Evolutionary conservation across 2,329 filamentous ascomycete species (phyloP), one percentile per base, ranked within the genome.

Genomic region (Podosphaera aphanis): DNA sequence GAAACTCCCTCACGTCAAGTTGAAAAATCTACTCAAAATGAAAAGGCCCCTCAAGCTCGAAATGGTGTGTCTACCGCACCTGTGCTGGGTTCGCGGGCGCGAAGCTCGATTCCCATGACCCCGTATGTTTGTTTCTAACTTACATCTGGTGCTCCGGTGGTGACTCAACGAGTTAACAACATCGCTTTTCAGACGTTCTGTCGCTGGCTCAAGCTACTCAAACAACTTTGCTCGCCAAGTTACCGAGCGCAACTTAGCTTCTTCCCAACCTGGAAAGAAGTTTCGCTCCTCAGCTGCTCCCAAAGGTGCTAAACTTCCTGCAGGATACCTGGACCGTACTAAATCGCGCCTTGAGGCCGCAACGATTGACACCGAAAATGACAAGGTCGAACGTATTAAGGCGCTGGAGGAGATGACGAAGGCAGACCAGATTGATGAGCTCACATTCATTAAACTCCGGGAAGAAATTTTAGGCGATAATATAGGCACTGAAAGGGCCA

Each of bases 101-200:
- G 76, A 52, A 73, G 81, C 29, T 88, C 74, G 61, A 88, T 93
- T 50, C 84, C 84, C 47, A 94, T 94, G 88, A 94, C 88, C 42
- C 88, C 88, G 79, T 85, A 69, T 56, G 77, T 67, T 40, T 15
- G 44, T 39, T 38, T 44, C 8, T 20, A 36, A 13, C 5, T 11
- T 31, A 7, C 20, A 18, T 11, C 3, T 25, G 15, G 2, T 40
- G 42, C n/a, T n/a, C 13, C 21, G 2, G 19, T 23, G 13, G n/a
- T 20, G n/a, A 40, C 16, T 43, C 25, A 3, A 41, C 3, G 3
- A 46, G n/a, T 19, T 38, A 38, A 38, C 35, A 38, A 13, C 29
- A n/a, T 43, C n/a, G 8, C n/a, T 13, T 27, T 23, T 41, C 35
- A 55, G 52, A 41, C 50, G 52, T 19, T 49, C 51, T 33, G 20